Percentiles rank a stretch among this genome's conserved stretches.
These are phyloP conservation scores for Russula ochroleuca DNA, from an alignment of 768 basidiomycete genomes.

Conservation along the genomic window DNA sequence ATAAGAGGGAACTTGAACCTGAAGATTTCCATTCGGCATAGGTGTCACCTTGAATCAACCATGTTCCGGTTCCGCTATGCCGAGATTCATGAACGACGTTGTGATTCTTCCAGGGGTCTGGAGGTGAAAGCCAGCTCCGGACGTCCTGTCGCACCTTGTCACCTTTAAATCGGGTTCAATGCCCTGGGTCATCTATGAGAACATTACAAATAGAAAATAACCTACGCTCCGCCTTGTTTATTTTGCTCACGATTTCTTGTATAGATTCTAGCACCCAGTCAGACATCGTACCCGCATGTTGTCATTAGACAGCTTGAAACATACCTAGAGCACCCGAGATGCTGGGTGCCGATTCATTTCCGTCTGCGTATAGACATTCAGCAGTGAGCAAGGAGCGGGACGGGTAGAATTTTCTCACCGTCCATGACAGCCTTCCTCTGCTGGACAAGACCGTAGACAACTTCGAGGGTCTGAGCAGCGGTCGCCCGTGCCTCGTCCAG, in stretches of 20 bases:
- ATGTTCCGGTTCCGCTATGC: neutral
- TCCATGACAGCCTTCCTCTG: conserved; percentile 4
- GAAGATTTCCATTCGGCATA: neutral
- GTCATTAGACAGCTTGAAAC: neutral
- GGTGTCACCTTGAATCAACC: neutral
- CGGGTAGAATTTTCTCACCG: neutral
- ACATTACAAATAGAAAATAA: neutral
- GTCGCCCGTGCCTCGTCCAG: conserved; percentile 2
- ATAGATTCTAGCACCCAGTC: neutral
- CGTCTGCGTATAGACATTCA: neutral
- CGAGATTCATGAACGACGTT: neutral
- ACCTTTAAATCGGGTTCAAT: neutral
- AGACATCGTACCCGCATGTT: neutral
- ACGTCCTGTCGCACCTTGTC: neutral
- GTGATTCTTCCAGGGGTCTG: conserved; percentile 9
- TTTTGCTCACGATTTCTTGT: neutral
- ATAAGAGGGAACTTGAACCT: neutral
- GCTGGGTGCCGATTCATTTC: neutral
- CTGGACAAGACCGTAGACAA: conserved; percentile 1
- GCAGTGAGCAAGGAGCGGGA: neutral
- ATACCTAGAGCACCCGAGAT: neutral
- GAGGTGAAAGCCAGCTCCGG: conserved; percentile 8
- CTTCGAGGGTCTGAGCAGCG: conserved; percentile 2
- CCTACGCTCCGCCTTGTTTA: neutral
- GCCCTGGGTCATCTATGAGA: too few relatives aligned